These are phyloP conservation scores for Panaeolus cyanescens DNA, from an alignment of 768 basidiomycete genomes.

Conservation along the genomic window DNA sequence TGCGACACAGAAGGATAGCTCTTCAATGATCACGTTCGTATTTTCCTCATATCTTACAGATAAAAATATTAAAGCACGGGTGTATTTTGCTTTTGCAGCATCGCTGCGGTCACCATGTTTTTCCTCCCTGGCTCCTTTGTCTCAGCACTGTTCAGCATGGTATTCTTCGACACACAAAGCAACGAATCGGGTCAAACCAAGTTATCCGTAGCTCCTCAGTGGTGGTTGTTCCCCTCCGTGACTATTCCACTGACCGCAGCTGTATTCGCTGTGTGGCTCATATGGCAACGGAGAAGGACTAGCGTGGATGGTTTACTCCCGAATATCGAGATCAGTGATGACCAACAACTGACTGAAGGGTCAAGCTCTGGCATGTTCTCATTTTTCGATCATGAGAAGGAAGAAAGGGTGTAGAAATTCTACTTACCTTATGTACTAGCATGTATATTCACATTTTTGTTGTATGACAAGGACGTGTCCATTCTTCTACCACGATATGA, in stretches of 20 bases:
- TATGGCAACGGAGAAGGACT: slow-evolving; percentile 3
- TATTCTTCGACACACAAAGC: slow-evolving; percentile 4
- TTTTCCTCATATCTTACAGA: no score
- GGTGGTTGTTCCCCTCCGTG: slow-evolving; percentile 10
- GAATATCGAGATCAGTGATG: neutral
- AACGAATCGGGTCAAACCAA: neutral
- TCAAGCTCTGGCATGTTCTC: neutral
- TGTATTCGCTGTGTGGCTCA: slow-evolving; percentile 4
- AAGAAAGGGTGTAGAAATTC: neutral
- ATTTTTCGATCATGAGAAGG: neutral
- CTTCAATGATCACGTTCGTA: slow-evolving; percentile 13
- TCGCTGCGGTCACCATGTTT: slow-evolving; percentile 8
- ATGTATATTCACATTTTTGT: no score
- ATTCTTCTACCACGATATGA: no score
- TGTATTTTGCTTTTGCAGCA: no score
- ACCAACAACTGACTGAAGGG: neutral
- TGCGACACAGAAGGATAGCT: slow-evolving; percentile 9
- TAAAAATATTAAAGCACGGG: no score
- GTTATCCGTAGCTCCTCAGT: slow-evolving; percentile 1
- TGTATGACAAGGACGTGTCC: no score
- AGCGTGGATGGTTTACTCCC: neutral
- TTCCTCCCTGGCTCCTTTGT: slow-evolving; percentile 10
- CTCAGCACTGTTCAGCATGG: slow-evolving; percentile 10
- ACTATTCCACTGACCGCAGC: slow-evolving; percentile 3
- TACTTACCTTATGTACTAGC: no score